Evolutionary conservation across 805 yeast genomes (phyloP).

Genomic region (Cyberlindnera xishuangbannaensis): DNA sequence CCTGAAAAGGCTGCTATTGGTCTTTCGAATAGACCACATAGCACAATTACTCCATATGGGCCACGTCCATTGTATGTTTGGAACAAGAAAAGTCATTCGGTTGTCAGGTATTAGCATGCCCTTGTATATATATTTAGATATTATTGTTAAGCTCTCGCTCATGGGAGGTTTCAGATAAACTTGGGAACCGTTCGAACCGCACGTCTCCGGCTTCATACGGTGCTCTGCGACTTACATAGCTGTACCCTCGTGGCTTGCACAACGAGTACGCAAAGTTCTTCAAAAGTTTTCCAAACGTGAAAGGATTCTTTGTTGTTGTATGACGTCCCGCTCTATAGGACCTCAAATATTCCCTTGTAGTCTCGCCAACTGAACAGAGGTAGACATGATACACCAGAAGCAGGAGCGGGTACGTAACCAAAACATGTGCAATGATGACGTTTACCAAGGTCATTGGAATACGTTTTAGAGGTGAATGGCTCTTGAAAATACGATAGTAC

Average conservation of each 20-base stretch:
- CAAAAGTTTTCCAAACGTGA: conserved; percentile 27
- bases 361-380: conserved; percentile 50
- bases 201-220: conserved; percentile 32
- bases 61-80: no score
- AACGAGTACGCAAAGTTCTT: conserved; percentile 30
- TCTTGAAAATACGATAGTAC: conserved; percentile 28
- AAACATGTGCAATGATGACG: conserved; percentile 41
- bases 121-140: no score
- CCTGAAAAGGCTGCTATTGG: no score
- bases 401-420: conserved; percentile 49
- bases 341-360: conserved; percentile 69
- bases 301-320: conserved; percentile 30
- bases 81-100: no score
- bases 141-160: no score
- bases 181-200: conserved; percentile 31
- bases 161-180: no score
- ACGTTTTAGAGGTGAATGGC: conserved; percentile 21
- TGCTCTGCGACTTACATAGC: conserved; percentile 28
- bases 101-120: no score
- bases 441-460: conserved; percentile 44
- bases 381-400: conserved; percentile 49
- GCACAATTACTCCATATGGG: no score
- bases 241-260: conserved; percentile 35
- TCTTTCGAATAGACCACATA: no score
- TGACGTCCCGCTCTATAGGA: conserved; percentile 29